These are phyloP conservation scores for Ceratocystis alfenasii DNA, from an alignment of 2,329 filamentous ascomycete genomes.

Conservation along the genomic window DNA sequence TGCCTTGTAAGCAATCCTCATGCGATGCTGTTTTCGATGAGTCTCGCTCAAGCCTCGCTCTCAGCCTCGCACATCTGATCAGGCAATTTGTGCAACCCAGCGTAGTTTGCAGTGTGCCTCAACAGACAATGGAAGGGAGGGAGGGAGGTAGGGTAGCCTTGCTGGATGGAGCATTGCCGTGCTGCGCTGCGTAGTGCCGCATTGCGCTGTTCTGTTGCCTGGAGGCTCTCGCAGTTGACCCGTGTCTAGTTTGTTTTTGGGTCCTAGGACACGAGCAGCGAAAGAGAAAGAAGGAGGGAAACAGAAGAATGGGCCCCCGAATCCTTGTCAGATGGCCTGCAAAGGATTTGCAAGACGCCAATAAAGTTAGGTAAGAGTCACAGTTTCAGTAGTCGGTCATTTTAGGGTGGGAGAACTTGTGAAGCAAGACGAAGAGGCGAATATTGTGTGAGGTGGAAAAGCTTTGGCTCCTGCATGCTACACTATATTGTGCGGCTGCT, in stretches of 20 bases:
- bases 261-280: background rate
- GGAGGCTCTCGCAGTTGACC: background rate
- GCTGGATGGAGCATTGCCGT: background rate
- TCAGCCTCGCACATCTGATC: too few relatives aligned
- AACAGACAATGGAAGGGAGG: too few relatives aligned
- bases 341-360: background rate
- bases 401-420: background rate
- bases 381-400: background rate
- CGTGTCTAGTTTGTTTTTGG: background rate
- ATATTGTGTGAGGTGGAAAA: background rate
- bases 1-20: too few relatives aligned
- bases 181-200: background rate
- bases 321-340: background rate
- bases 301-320: too few relatives aligned
- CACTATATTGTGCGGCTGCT: too few relatives aligned
- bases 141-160: too few relatives aligned
- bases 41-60: too few relatives aligned
- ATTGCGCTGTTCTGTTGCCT: background rate
- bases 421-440: background rate
- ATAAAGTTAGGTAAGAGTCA: background rate
- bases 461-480: background rate
- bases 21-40: too few relatives aligned
- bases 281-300: background rate
- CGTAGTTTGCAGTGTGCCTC: too few relatives aligned
- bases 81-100: too few relatives aligned